Base-by-base conservation (phyloP, 108 stramenopile species). In the Aurantiochytrium sp. region DNA sequence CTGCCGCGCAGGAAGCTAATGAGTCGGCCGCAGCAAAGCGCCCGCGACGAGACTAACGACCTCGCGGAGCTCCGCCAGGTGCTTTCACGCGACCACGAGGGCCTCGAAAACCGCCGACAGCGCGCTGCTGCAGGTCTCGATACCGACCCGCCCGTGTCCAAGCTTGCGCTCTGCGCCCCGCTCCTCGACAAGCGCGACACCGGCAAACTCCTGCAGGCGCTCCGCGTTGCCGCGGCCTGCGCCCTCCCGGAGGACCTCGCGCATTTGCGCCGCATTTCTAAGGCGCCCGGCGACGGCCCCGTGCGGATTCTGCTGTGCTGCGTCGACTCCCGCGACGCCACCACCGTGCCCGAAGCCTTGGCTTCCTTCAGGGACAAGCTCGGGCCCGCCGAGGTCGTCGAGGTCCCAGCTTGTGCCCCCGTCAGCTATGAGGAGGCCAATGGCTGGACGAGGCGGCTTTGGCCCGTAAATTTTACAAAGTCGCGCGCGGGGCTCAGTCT, bases 391-490 rank as follows among this genome's bases (percentile, higher is more conserved):
- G 42, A 24, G 45, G 21, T 41, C 30, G 19, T 41, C 50, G 42
- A 48, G 39, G 39, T 81, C 42, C 73, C 73, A 24, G 45, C 12
- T 39, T 6, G 39, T 19, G 19, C 73, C 6, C 73, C 73, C 12
- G 73, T 81, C 42, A 48, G 73, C 73, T 81, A 48, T 0, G 73
- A 81, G 24, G 73, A 81, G 73, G 73, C 73, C 21, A 37, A 24
- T 6, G 10, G 6, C 10, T 81, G 73, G 73, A 48, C 73, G 12
- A 24, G 10, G 45, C 45, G 42, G 6, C 24, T 22, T 30, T 81
- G 73, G 73, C 42, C 73, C 12, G 45, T 81, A 6, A 41, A 81
- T 24, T 81, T 81, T 2, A 81, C 8, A 6, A 27, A 41, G 12
- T 27, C n/a, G 1, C 21, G 73, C 21, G n/a, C 73, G 2, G 45